These are phyloP conservation scores for Aspergillus sclerotialis DNA, from an alignment of 2,329 filamentous ascomycete species.

Conservation along the genomic window DNA sequence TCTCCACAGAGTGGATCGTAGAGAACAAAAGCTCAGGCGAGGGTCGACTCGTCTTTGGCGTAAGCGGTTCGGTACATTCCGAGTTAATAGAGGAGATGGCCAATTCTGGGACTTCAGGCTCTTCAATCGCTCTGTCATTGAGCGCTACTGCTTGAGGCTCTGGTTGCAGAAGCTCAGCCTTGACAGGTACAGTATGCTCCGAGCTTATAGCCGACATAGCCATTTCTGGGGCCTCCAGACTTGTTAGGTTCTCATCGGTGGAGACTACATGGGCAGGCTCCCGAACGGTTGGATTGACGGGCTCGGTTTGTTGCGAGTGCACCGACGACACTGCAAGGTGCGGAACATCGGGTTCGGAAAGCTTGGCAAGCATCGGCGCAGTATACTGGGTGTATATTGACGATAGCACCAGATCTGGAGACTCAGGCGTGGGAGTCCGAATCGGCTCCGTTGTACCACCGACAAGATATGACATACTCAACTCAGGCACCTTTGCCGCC, in stretches of 20 bases:
- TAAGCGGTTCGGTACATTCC: constrained; percentile 26
- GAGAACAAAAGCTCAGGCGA: constrained; percentile 31
- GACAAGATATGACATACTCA: constrained; percentile 25
- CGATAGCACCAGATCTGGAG: constrained; percentile 24
- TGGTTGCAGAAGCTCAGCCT: constrained; percentile 13
- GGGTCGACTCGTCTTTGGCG: constrained; percentile 13
- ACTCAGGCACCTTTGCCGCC: constrained; percentile 35
- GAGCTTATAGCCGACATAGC: constrained; percentile 11
- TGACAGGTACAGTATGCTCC: constrained; percentile 15
- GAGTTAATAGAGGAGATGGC: constrained; percentile 25
- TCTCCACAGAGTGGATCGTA: constrained; percentile 38
- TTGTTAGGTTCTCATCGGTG: constrained; percentile 4
- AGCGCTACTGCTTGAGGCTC: constrained; percentile 8
- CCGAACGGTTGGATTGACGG: constrained; percentile 13
- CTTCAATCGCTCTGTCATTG: constrained; percentile 6
- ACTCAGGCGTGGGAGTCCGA: constrained; percentile 8
- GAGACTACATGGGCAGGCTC: constrained; percentile 14
- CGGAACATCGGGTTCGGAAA: constrained; percentile 9
- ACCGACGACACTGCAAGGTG: constrained; percentile 23
- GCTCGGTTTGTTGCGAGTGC: constrained; percentile 15
- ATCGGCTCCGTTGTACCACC: constrained; percentile 24
- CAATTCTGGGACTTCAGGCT: constrained; percentile 12
- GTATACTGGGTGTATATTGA: constrained; percentile 25
- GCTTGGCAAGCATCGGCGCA: constrained; percentile 10
- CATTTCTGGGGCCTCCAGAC: constrained; percentile 12